Evolutionary conservation across 768 basidiomycete species (phyloP), one percentile per base, ranked within the genome.

Genomic region (Termitomyces heimii): DNA sequence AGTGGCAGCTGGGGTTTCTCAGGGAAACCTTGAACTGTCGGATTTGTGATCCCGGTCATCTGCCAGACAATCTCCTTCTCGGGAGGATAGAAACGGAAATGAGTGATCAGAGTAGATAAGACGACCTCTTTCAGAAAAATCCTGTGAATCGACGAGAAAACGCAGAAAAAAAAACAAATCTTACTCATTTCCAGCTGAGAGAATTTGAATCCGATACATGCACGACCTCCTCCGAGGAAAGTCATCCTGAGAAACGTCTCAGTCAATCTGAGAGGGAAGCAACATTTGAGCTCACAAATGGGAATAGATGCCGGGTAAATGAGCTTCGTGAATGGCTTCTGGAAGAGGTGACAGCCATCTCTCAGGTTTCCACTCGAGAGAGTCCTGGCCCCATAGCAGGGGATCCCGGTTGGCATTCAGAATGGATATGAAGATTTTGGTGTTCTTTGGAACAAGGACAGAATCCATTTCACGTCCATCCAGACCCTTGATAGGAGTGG

Each of bases 131-230:
- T 32, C 18, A 16, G 14, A 24, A 1, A 45, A 49, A 28, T 35
- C 10, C 13, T 6, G 45, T 46, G 24, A 48, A 40, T 39, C 13
- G 20, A 24, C 28, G 16, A 31, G 14, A n/a, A 26, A 16, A 52
- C 6, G 39, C 13, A 16, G 4, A 28, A 4, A 1, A 31, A 28
- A 40, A 16, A 16, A 8, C 29, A 26, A 12, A 26, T 53, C 73
- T 43, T 52, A 75, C 74, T 75, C 63, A 73, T 74, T 57, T 75
- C 74, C 39, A 74, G 60, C 57, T 75, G 69, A 5, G 75, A 66
- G 59, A 76, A 75, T 58, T 75, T 74, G 66, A 74, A 73, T 4
- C 73, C 72, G 14, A 76, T 73, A 66, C 73, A 74, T 12, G 73
- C 61, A 20, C 74, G 62, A 2, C 66, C 62, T 22, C 74, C 74